Base-by-base conservation (phyloP, 257 asterid genomes). In the Cruciata laevipes region DNA sequence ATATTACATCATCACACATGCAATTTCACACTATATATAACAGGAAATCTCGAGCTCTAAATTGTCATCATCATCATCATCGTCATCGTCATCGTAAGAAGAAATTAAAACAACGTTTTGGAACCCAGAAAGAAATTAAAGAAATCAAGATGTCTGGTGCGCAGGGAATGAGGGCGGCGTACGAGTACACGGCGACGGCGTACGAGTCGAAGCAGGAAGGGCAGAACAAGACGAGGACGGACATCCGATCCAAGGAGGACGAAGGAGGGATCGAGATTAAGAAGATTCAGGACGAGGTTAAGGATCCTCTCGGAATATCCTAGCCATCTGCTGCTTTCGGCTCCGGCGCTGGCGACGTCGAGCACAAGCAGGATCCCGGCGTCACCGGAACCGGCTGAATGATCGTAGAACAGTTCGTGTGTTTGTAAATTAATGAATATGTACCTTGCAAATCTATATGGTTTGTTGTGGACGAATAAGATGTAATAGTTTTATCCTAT, bases 111-210 rank as follows among this genome's bases (percentile, higher is more conserved):
- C 1, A 42, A 1, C 16, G 16, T 11, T 42, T 11, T 37, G 0
- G 42, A 37, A 37, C 3, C 8, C 42, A 37, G 42, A 37, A 42
- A 9, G 11, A 9, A 12, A 42, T 3, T 37, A 47, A 1, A 47
- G 21, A 7, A 16, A 53, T 53, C 27, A 53, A 59, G 61, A 55
- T 9, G 96, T 90, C 95, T 27, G 97, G 96, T 17, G 97, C 97
- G 20, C 96, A 90, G 70, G 95, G 97, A 69, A 87, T 94, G 55
- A 88, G 73, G 74, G 95, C 96, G 52, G 86, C 85, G 83, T 89
- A 77, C 51, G 75, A 87, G 5, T 71, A 70, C 78, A 86, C 90
- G 67, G 86, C 86, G 71, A 90, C 97, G 42, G 76, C 83, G 5
- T 87, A 90, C 77, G 89, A 87, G 58, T 80, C 95, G 37, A 82